Conservation (phyloP, 2,329 filamentous ascomycete species). For the Sporothrix humicola region DNA sequence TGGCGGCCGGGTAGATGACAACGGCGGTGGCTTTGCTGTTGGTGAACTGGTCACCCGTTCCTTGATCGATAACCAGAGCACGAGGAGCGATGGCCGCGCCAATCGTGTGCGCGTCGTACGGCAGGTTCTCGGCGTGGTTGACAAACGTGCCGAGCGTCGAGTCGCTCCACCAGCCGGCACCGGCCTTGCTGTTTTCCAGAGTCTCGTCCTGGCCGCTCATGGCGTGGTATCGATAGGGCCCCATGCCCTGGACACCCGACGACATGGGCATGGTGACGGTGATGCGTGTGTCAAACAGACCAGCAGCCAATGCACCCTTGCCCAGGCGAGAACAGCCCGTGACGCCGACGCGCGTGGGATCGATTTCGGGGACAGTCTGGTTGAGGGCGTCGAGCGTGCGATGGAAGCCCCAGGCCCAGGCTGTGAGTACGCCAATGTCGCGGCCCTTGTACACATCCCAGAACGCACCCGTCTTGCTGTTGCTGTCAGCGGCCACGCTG, state of each 20-base stretch:
- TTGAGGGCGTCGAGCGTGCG: constrained; percentile 59
- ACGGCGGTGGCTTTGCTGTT: constrained; percentile 57
- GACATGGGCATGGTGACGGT: constrained; percentile 62
- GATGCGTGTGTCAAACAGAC: constrained; percentile 58
- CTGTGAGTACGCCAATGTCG: constrained; percentile 58
- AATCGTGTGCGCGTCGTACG: constrained; percentile 64
- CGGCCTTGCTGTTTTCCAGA: constrained; percentile 57
- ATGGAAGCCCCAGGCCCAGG: constrained; percentile 62
- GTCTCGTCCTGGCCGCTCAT: constrained; percentile 54
- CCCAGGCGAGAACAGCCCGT: constrained; percentile 46
- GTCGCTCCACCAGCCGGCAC: constrained; percentile 63
- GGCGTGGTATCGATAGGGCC: constrained; percentile 57
- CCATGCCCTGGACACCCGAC: constrained; percentile 60
- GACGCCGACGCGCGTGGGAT: constrained; percentile 38
- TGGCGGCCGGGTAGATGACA: constrained; percentile 58
- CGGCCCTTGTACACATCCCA: constrained; percentile 56
- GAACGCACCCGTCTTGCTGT: constrained; percentile 55
- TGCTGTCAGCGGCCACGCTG: constrained; percentile 55
- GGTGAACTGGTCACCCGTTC: constrained; percentile 55
- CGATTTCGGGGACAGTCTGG: constrained; percentile 54
- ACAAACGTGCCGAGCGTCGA: constrained; percentile 58
- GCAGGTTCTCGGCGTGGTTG: constrained; percentile 60
- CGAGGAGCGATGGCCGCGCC: constrained; percentile 64
- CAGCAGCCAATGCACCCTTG: constrained; percentile 60
- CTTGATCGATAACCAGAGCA: constrained; percentile 62